Evolutionary conservation across 768 basidiomycete genomes (phyloP), one percentile per base, ranked within the genome.

Genomic region (Cubamyces sp.): DNA sequence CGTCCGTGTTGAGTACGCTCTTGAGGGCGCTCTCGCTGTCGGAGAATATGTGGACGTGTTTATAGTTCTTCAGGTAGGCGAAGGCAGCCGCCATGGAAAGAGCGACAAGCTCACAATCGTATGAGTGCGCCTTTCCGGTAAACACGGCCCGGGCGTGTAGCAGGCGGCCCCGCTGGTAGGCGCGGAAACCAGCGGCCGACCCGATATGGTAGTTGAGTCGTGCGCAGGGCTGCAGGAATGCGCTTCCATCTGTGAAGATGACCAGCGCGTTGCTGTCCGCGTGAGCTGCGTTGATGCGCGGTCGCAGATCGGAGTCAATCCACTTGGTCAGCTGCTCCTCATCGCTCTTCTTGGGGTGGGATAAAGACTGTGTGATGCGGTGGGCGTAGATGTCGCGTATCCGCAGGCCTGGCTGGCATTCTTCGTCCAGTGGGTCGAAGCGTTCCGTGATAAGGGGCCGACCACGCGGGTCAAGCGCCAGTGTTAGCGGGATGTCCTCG

Each of bases 21-120:
- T 18, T 37, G 9, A 52, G n/a, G n/a, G 51, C 51, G 34, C 30
- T 52, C 30, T 52, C 51, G 51, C 34, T 52, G 37, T 52, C 51
- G 18, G 30, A 52, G 51, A 52, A 52, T 30, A 52, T 52, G 34
- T 52, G 51, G 6, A 52, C n/a, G 18, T 40, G 30, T 30, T 37
- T 14, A 25, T 52, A 52, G 14, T n/a, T 23, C 37, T 52, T 37
- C 11, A 18, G 51, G n/a, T 37, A 52, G 3, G 34, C 51, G 21
- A 28, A 21, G 34, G 15, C 51, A 15, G 21, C 23, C 7, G 51
- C 51, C 30, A 52, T 19, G 15, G 51, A 52, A 3, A 52, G 16
- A 11, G 51, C 51, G 6, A 50, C 34, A 12, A 50, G 48, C 16
- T 50, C 48, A 28, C 48, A 50, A 28, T 50, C 48, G 28, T 19